These are phyloP conservation scores for Pestalotiopsis sp. DNA, from an alignment of 2,329 filamentous ascomycete genomes.

Conservation along the genomic window DNA sequence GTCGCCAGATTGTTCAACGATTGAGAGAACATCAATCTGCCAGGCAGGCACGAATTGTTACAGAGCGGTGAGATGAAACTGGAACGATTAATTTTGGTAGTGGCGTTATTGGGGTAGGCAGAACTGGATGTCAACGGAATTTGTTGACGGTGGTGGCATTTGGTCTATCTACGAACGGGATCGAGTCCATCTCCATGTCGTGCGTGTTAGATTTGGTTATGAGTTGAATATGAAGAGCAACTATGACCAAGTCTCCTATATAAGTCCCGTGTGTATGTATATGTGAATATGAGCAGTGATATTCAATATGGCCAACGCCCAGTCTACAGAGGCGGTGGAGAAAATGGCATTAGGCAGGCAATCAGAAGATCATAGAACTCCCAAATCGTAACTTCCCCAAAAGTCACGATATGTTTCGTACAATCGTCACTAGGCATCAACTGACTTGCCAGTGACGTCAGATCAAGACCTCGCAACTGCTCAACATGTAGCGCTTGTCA, in stretches of 20 bases:
- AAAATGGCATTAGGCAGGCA: neutral
- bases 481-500: neutral
- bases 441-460: neutral
- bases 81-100: neutral
- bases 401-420: neutral
- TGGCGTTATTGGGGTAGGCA: neutral
- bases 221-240: neutral
- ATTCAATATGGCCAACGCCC: neutral
- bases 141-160: neutral
- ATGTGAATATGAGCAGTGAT: neutral
- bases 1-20: neutral
- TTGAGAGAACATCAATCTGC: neutral
- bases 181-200: neutral
- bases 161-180: neutral
- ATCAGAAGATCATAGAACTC: neutral
- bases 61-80: neutral
- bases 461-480: neutral
- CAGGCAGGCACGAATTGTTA: neutral
- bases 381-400: neutral
- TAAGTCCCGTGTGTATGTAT: neutral
- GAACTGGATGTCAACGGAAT: neutral
- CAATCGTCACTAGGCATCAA: neutral
- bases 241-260: neutral
- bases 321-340: neutral
- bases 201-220: neutral